phyloP scores from a whole-genome alignment of 2,329 filamentous ascomycete genomes.

The Pseudogymnoascus sp. region DNA sequence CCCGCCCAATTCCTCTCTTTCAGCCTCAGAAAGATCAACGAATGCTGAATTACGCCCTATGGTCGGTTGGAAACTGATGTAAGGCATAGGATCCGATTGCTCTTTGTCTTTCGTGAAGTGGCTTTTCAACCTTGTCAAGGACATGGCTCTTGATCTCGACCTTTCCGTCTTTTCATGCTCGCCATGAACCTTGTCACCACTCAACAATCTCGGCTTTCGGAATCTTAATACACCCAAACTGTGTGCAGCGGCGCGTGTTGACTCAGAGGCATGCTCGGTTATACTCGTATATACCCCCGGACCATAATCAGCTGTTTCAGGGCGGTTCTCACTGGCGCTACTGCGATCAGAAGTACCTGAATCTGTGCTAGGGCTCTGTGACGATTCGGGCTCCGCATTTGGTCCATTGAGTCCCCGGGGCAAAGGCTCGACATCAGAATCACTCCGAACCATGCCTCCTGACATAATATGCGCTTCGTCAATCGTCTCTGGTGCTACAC shows the following conservation, averaged over 20 bases:
- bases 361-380: conserved; percentile 1
- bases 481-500: conserved; percentile 60
- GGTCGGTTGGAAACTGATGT: conserved; percentile 90
- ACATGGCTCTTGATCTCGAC: conserved; percentile 30
- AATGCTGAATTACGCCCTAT: conserved; percentile 91
- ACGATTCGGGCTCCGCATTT: background rate
- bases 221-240: conserved; percentile 32
- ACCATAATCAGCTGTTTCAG: background rate
- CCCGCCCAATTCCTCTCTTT: conserved; percentile 89
- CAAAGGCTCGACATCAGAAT: conserved; percentile 6
- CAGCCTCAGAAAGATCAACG: conserved; percentile 76
- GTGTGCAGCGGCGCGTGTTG: conserved; percentile 20
- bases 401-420: background rate
- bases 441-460: background rate
- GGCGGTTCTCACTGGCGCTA: background rate
- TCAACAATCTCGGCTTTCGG: conserved; percentile 36
- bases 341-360: background rate
- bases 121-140: conserved; percentile 50
- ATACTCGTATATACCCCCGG: conserved; percentile 17
- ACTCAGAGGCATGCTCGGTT: conserved; percentile 26
- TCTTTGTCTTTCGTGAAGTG: conserved; percentile 31
- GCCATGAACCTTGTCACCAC: conserved; percentile 30
- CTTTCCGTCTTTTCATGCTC: conserved; percentile 25
- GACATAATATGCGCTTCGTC: conserved; percentile 24
- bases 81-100: conserved; percentile 62